phyloP scores from a whole-genome alignment of 768 basidiomycete genomes.

The Tubosaeta sp. region DNA sequence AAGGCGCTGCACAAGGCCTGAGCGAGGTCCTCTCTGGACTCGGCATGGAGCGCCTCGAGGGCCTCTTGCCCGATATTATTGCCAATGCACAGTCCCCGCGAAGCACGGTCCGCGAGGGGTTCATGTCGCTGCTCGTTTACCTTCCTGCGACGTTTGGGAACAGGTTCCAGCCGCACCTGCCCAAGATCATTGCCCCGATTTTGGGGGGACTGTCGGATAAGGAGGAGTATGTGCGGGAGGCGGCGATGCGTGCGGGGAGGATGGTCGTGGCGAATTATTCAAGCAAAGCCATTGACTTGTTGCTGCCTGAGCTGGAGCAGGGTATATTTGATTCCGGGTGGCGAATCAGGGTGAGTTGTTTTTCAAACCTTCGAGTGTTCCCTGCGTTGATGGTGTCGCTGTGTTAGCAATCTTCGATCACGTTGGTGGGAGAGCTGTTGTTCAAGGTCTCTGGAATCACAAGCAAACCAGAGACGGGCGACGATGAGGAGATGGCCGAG shows the following conservation, averaged over 20 bases:
- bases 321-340: slow-evolving; percentile 95
- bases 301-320: slow-evolving; percentile 89
- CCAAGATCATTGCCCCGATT: slow-evolving; percentile 91
- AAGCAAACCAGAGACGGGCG: slow-evolving; percentile 74
- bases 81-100: slow-evolving; percentile 85
- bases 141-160: slow-evolving; percentile 94
- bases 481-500: slow-evolving; percentile 66
- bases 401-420: slow-evolving; percentile 85
- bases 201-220: slow-evolving; percentile 86
- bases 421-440: slow-evolving; percentile 89
- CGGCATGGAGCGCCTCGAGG: slow-evolving; percentile 96
- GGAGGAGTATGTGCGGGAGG: slow-evolving; percentile 94
- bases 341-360: slow-evolving; percentile 78
- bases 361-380: background rate
- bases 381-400: background rate
- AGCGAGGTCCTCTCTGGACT: slow-evolving; percentile 93
- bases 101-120: slow-evolving; percentile 92
- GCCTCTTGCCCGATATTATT: slow-evolving; percentile 90
- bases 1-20: slow-evolving; percentile 96
- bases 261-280: slow-evolving; percentile 98
- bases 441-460: slow-evolving; percentile 98
- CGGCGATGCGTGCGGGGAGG: slow-evolving; percentile 96
- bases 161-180: slow-evolving; percentile 93
- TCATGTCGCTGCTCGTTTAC: slow-evolving; percentile 96
- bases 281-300: slow-evolving; percentile 83